phyloP scores from a whole-genome alignment of 2,329 filamentous ascomycete genomes.

The Xylariaceae sp. region DNA sequence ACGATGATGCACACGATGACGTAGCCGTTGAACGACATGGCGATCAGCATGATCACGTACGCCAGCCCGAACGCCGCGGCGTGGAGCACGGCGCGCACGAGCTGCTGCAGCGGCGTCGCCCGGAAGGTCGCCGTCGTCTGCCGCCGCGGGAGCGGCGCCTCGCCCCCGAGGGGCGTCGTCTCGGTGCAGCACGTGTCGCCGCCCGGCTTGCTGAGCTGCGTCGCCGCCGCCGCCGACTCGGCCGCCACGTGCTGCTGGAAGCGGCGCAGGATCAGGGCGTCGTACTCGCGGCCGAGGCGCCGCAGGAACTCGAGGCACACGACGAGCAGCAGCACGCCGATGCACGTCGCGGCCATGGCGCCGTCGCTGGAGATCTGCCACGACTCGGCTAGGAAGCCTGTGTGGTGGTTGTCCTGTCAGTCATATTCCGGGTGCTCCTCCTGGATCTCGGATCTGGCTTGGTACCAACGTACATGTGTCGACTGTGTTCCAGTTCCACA shows the following conservation, averaged over 20 bases:
- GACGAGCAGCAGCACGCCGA: slow-evolving; percentile 33
- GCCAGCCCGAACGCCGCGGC: slow-evolving; percentile 33
- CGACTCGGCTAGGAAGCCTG: slow-evolving; percentile 30
- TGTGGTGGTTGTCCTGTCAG: too few species aligned
- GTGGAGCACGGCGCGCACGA: slow-evolving; percentile 30
- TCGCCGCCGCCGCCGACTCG: slow-evolving; percentile 13
- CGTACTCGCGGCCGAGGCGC: slow-evolving; percentile 34
- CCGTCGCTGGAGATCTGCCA: slow-evolving; percentile 33
- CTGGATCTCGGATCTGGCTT: background rate
- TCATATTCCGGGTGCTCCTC: too few species aligned
- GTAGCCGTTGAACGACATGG: slow-evolving; percentile 40
- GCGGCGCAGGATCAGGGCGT: slow-evolving; percentile 30
- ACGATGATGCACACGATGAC: slow-evolving; percentile 37
- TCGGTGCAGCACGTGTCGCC: slow-evolving; percentile 6
- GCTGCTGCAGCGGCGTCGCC: slow-evolving; percentile 32
- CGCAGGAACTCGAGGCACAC: slow-evolving; percentile 33
- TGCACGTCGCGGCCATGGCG: slow-evolving; percentile 35
- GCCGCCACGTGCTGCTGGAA: slow-evolving; percentile 29
- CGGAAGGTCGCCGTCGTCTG: slow-evolving; percentile 26
- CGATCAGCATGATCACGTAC: slow-evolving; percentile 37
- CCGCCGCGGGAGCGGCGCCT: slow-evolving; percentile 5
- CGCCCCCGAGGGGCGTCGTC: slow-evolving; percentile 7
- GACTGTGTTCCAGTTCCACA: slow-evolving; percentile 37
- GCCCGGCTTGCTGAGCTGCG: background rate
- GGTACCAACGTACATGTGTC: too few species aligned